phyloP scores from a whole-genome alignment of 2,329 filamentous ascomycete species.

The Coniochaeta ligniaria region DNA sequence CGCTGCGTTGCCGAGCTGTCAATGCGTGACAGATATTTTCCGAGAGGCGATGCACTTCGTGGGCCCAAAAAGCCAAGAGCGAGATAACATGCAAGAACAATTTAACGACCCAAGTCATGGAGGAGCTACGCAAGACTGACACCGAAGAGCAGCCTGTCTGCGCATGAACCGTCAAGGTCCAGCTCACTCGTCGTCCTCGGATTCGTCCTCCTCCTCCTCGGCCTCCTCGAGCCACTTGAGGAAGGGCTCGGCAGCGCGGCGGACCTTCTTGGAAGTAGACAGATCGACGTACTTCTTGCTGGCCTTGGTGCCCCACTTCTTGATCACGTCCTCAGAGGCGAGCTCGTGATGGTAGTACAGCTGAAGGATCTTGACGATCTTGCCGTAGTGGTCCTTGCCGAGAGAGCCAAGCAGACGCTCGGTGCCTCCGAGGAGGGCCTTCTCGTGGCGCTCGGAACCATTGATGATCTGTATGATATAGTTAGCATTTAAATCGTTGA shows the following conservation, averaged over 20 bases:
- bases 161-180: neutral
- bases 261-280: slow-evolving; percentile 84
- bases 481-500: slow-evolving; percentile 20
- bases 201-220: slow-evolving; percentile 62
- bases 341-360: slow-evolving; percentile 89
- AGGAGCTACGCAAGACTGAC: neutral
- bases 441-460: slow-evolving; percentile 88
- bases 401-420: slow-evolving; percentile 77
- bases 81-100: neutral
- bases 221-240: slow-evolving; percentile 89
- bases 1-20: neutral
- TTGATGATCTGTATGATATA: slow-evolving; percentile 49
- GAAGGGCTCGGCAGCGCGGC: slow-evolving; percentile 90
- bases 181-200: slow-evolving; percentile 29
- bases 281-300: slow-evolving; percentile 98
- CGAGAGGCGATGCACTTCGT: neutral
- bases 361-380: slow-evolving; percentile 81
- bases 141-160: neutral
- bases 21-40: neutral
- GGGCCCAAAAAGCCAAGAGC: neutral
- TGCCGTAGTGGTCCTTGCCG: slow-evolving; percentile 63
- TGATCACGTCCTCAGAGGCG: slow-evolving; percentile 78
- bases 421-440: slow-evolving; percentile 88
- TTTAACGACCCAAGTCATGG: neutral
- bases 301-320: slow-evolving; percentile 87